Base-by-base conservation (phyloP, 805 yeast species). In the Zygosaccharomyces gambellarensis region DNA sequence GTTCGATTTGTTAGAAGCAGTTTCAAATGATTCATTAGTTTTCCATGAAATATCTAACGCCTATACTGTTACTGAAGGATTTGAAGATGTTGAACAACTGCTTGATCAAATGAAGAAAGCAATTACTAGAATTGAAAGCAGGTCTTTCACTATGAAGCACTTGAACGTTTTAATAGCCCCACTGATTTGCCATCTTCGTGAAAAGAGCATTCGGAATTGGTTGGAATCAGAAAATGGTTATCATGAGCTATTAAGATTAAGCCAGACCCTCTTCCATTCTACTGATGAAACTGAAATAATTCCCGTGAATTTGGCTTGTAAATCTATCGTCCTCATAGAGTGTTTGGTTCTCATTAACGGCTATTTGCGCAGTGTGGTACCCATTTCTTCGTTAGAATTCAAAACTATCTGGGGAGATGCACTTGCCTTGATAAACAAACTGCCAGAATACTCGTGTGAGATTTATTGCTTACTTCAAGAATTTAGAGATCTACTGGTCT, bases 121-220 rank as follows among this genome's bases (percentile, higher is more conserved):
- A 2, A 50, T 63, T 3, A 45, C 44, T 17, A 55, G 63, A 47
- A 61, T 64, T 2, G 52, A 60, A 38, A 57, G 54, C 29, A 60
- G 65, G 2, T 58, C 68, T 1, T 66, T 65, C 48, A 54, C 66
- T 0, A 54, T 61, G 42, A 62, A 55, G 38, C 67, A 64, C 48
- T 39, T 64, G 38, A 58, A 58, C 30, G 52, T 55, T 38, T 44
- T 64, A 25, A 46, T 62, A 7, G 58, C 49, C 30, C 58, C 61
- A 4, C 45, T 65, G 21, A 34, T 61, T 3, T 32, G 31, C 1
- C 47, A 36, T 25, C 32, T 40, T 14, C 36, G 45, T 14, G 43
- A 58, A 23, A 38, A 43, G 3, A 34, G 49, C 3, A 36, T 59
- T 29, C 40, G 48, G 9, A 25, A 45, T n/a, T 67, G 69, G 69